Conservation (phyloP, 1,284 basidiomycete genomes). For the Phaffia rhodozyma region DNA sequence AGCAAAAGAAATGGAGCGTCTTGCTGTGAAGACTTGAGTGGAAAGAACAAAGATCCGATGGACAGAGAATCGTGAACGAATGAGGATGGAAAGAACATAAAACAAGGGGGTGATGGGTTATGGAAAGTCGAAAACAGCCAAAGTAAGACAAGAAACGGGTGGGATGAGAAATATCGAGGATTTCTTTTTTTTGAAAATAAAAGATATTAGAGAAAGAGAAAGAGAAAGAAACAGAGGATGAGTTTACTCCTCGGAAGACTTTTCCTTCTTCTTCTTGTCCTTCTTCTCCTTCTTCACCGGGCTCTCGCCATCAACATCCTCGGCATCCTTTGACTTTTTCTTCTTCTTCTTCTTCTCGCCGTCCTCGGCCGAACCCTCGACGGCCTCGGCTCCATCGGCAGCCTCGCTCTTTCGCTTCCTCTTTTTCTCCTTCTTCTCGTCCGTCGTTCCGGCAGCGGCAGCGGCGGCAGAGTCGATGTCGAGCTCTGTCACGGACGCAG, state of each 20-base stretch:
- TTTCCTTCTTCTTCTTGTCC: slow-evolving; percentile 46
- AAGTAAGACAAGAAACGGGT: not conserved
- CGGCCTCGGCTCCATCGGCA: slow-evolving; percentile 36
- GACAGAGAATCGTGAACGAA: not conserved
- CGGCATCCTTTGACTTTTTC: slow-evolving; percentile 40
- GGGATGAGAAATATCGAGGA: not conserved
- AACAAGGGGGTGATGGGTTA: too few relatives aligned
- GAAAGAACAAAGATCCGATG: too few relatives aligned
- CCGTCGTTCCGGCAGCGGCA: slow-evolving; percentile 22
- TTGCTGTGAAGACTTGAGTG: too few relatives aligned
- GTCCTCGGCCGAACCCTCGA: slow-evolving; percentile 33
- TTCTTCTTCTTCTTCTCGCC: slow-evolving; percentile 50
- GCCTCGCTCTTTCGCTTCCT: slow-evolving; percentile 39
- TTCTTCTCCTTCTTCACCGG: slow-evolving; percentile 47
- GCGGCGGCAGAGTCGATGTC: slow-evolving; percentile 38
- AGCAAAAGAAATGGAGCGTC: too few relatives aligned
- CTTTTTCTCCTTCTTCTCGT: slow-evolving; percentile 36
- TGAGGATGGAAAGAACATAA: not conserved
- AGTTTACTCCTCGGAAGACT: slow-evolving; percentile 19
- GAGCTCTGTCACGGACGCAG: slow-evolving; percentile 22
- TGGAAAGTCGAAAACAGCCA: not conserved
- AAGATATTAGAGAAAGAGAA: not conserved
- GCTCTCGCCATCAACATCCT: slow-evolving; percentile 41
- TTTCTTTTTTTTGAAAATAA: not conserved
- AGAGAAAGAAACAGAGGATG: not conserved